Evolutionary conservation across 768 basidiomycete species (phyloP), one percentile per base, ranked within the genome.

Genomic region (Pluteus cervinus): DNA sequence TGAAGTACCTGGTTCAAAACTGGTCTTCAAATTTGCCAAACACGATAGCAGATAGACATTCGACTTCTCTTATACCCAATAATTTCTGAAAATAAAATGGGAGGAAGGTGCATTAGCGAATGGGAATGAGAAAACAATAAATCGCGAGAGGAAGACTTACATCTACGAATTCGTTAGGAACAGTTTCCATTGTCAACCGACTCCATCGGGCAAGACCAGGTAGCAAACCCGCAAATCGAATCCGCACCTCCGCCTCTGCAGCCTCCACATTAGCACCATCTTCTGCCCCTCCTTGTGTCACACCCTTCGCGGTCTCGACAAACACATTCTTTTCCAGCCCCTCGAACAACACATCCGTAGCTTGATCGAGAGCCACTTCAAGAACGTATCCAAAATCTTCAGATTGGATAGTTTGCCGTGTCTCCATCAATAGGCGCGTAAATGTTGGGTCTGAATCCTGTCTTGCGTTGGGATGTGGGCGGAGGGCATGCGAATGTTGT

Each of bases 201-300:
- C 80, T 81, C 88, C 90, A 91, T 40, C 77, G 65, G 38, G 84
- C 79, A 28, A 96, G 61, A 1, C 76, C 83, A 4, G 91, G 92
- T 20, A 97, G 60, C 47, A 94, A 60, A 4, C 81, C 79, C 10
- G 89, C 93, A 10, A 96, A 57, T 31, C 86, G 65, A 34, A 87
- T 73, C 47, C 73, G 69, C 33, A 68, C 54, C 20, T 71, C 72
- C 29, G 68, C 65, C 1, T 50, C 58, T 12, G 47, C 46, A 9
- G 36, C 15, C 41, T 43, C 26, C 44, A 43, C 22, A 45, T 36
- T n/a, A 14, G 28, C 20, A 22, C 29, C 29, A n/a, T n/a, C n/a
- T n/a, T 51, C 53, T 17, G 52, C 57, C 14, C 43, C 37, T 4
- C 51, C 49, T 2, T 45, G 42, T 17, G 8, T 36, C 14, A 31